Conservation (phyloP, 2,329 filamentous ascomycete species). For the Epichloe sylvatica region DNA sequence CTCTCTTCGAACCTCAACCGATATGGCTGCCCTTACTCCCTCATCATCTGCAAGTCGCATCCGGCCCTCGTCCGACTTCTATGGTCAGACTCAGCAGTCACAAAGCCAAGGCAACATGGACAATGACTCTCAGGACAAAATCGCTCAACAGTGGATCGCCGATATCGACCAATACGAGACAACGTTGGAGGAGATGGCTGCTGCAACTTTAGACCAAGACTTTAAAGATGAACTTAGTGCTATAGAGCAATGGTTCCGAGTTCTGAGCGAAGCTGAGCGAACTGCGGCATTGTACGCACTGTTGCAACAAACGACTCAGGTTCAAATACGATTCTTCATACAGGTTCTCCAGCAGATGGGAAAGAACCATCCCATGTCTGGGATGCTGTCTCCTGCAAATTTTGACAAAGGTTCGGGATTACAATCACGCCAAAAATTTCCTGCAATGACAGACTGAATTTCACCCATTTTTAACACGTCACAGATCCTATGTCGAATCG, state of each 20-base stretch:
- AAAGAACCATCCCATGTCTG: constrained; percentile 93
- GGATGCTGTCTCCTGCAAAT: constrained; percentile 82
- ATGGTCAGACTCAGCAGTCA: constrained; percentile 59
- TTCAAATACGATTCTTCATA: constrained; percentile 98
- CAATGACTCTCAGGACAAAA: constrained; percentile 73
- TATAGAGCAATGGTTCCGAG: constrained; percentile 98
- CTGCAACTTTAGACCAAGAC: constrained; percentile 94
- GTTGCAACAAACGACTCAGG: constrained; percentile 94
- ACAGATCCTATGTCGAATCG: constrained; percentile 94
- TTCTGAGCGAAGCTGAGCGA: constrained; percentile 89
- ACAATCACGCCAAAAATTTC: neutral
- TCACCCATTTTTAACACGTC: constrained; percentile 10
- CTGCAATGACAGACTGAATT: neutral
- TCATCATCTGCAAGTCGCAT: constrained; percentile 63
- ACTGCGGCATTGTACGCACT: constrained; percentile 91
- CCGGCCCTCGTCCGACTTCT: constrained; percentile 89
- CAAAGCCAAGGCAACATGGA: constrained; percentile 57
- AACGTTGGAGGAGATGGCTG: constrained; percentile 98
- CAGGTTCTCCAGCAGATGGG: constrained; percentile 98
- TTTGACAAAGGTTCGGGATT: constrained; percentile 74
- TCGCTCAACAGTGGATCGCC: constrained; percentile 95
- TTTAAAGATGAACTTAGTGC: constrained; percentile 98
- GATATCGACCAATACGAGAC: constrained; percentile 98
- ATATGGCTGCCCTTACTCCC: constrained; percentile 71
- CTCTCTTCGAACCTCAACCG: constrained; percentile 85